Evolutionary conservation across 2,329 filamentous ascomycete genomes (phyloP).

Genomic region (Colletotrichum gigasporum): DNA sequence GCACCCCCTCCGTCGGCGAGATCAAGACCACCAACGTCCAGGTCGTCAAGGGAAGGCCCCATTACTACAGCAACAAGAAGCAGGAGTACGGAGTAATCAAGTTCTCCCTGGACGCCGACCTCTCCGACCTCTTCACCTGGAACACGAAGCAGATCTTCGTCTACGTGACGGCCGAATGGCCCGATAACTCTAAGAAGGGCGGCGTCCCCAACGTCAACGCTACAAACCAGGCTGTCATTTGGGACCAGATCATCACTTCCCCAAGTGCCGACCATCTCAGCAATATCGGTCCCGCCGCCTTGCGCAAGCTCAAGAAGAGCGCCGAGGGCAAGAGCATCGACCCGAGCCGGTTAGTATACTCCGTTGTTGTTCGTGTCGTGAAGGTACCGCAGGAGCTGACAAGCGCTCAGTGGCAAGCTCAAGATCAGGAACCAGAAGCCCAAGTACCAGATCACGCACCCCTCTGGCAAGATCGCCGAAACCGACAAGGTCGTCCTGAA

Average conservation of each 20-base stretch:
- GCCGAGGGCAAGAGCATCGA: slow-evolving; percentile 69
- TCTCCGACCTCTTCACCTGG: slow-evolving; percentile 95
- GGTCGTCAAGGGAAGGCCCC: slow-evolving; percentile 90
- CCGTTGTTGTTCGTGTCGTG: not conserved
- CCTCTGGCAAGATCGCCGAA: slow-evolving; percentile 79
- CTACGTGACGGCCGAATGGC: slow-evolving; percentile 88
- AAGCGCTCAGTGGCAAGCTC: slow-evolving; percentile 70
- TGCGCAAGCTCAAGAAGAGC: slow-evolving; percentile 70
- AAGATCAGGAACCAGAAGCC: slow-evolving; percentile 85
- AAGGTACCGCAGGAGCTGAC: slow-evolving; percentile 27
- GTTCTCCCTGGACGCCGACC: slow-evolving; percentile 92
- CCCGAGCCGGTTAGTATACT: slow-evolving; percentile 57
- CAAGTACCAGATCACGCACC: slow-evolving; percentile 97
- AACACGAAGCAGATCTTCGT: slow-evolving; percentile 99
- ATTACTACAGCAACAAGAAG: slow-evolving; percentile 92
- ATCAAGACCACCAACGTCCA: slow-evolving; percentile 81
- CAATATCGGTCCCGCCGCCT: slow-evolving; percentile 67
- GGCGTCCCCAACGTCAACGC: slow-evolving; percentile 44
- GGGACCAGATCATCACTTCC: slow-evolving; percentile 92
- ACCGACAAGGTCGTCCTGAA: slow-evolving; percentile 78
- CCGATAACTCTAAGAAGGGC: slow-evolving; percentile 41
- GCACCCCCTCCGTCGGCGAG: slow-evolving; percentile 69
- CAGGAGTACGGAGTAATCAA: slow-evolving; percentile 96
- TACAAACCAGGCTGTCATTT: slow-evolving; percentile 84
- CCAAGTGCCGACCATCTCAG: slow-evolving; percentile 70